phyloP scores from a whole-genome alignment of 192 early-diverging fungal genomes.

The Coemansia sp. region DNA sequence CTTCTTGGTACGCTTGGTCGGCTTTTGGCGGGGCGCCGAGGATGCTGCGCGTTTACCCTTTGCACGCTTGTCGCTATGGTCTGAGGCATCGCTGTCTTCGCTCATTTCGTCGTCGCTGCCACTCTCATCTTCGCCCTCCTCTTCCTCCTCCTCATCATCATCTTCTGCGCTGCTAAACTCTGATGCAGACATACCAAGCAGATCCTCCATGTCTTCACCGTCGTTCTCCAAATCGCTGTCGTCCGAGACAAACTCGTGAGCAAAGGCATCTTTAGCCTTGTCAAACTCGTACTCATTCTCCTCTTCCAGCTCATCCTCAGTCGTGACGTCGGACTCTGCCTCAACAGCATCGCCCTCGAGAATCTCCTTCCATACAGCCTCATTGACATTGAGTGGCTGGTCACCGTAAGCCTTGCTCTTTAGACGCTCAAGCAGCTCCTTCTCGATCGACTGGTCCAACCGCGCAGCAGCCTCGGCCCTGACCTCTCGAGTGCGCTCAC shows the following conservation, averaged over 20 bases:
- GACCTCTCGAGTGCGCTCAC: conserved; percentile 80
- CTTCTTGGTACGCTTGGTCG: conserved; percentile 47
- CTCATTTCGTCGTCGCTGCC: conserved; percentile 53
- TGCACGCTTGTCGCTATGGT: not conserved
- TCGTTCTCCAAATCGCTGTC: conserved; percentile 36
- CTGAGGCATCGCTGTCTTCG: conserved; percentile 44
- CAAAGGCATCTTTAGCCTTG: conserved; percentile 56
- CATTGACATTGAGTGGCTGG: conserved; percentile 91
- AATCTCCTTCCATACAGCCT: conserved; percentile 85
- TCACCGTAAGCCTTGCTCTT: conserved; percentile 95
- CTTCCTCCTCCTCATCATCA: conserved; percentile 63
- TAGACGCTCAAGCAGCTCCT: conserved; percentile 90
- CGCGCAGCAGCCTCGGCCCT: conserved; percentile 90
- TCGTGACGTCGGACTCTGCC: conserved; percentile 64
- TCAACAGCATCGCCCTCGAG: conserved; percentile 74
- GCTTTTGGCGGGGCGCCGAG: conserved; percentile 23
- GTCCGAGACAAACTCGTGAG: conserved; percentile 56
- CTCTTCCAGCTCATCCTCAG: conserved; percentile 64
- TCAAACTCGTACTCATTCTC: conserved; percentile 58
- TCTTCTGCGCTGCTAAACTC: conserved; percentile 65
- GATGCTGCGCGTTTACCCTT: conserved; percentile 43
- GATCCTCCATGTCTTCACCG: conserved; percentile 49
- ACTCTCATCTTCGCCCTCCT: conserved; percentile 54
- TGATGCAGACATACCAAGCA: conserved; percentile 35
- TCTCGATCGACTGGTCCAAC: conserved; percentile 89